Evolutionary conservation across 495 filamentous ascomycete species (phyloP).

Genomic region (Penicillium egyptiacum): DNA sequence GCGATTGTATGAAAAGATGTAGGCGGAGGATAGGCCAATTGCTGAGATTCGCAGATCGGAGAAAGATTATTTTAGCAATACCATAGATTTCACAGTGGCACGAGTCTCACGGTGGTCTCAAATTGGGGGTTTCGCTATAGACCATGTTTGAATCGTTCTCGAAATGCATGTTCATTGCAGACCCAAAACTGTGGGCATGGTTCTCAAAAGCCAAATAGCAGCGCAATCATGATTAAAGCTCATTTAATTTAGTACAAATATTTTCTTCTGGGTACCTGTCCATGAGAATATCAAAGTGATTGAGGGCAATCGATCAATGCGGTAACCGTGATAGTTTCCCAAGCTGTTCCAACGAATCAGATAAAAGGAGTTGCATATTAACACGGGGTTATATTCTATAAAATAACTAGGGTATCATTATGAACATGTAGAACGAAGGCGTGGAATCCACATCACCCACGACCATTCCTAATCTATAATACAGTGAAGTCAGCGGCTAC

Average conservation of each 20-base stretch:
- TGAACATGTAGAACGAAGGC: background rate
- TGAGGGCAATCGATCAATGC: too few relatives aligned
- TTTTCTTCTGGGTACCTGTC: too few relatives aligned
- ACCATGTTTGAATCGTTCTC: background rate
- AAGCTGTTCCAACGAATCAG: too few relatives aligned
- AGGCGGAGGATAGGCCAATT: conserved; percentile 1
- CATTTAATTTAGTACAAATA: too few relatives aligned
- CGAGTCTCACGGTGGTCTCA: background rate
- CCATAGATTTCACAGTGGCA: background rate
- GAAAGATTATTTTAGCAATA: conserved; percentile 4
- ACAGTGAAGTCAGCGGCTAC: background rate
- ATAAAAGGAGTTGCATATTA: background rate
- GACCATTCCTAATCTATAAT: background rate
- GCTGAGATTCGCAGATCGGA: background rate
- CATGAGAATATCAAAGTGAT: too few relatives aligned
- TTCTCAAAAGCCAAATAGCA: background rate
- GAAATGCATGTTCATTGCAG: background rate
- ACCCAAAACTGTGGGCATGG: background rate
- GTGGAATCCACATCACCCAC: background rate
- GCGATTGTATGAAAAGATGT: background rate
- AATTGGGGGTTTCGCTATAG: background rate
- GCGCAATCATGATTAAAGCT: background rate
- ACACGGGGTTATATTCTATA: background rate
- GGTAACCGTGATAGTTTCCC: too few relatives aligned
- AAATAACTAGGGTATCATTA: conserved; percentile 1